phyloP scores from a whole-genome alignment of 305 asterid genomes.

The Solanum hybrid region DNA sequence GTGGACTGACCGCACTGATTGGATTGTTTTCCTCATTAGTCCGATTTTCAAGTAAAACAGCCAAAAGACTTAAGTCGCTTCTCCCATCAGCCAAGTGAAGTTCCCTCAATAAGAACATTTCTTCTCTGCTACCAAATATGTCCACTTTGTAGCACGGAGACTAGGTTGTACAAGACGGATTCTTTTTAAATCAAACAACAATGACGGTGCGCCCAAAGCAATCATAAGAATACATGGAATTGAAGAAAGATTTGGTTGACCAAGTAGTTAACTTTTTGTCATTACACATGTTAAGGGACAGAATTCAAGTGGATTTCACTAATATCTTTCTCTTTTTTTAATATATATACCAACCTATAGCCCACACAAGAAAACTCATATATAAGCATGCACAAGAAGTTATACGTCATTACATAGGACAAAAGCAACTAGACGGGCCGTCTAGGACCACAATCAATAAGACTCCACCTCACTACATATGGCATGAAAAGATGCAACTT shows the following conservation, averaged over 20 bases:
- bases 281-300: not conserved
- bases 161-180: not conserved
- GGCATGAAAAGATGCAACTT: constrained; percentile 7
- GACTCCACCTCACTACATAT: not conserved
- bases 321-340: not conserved
- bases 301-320: not conserved
- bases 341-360: not conserved
- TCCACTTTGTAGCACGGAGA: not conserved
- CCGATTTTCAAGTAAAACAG: not conserved
- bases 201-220: not conserved
- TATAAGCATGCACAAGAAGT: not conserved
- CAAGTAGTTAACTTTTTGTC: not conserved
- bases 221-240: not conserved
- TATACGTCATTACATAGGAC: not conserved
- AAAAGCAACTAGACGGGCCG: not conserved
- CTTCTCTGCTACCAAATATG: not conserved
- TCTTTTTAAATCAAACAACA: not conserved
- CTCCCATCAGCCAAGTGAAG: not conserved
- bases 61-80: not conserved
- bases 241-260: not conserved
- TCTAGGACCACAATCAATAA: not conserved
- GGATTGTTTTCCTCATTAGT: not conserved
- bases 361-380: not conserved
- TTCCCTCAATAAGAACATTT: not conserved
- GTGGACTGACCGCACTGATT: too few relatives aligned